Evolutionary conservation across 2,329 filamentous ascomycete species (phyloP).

Genomic region (Atkinsonella texensis): DNA sequence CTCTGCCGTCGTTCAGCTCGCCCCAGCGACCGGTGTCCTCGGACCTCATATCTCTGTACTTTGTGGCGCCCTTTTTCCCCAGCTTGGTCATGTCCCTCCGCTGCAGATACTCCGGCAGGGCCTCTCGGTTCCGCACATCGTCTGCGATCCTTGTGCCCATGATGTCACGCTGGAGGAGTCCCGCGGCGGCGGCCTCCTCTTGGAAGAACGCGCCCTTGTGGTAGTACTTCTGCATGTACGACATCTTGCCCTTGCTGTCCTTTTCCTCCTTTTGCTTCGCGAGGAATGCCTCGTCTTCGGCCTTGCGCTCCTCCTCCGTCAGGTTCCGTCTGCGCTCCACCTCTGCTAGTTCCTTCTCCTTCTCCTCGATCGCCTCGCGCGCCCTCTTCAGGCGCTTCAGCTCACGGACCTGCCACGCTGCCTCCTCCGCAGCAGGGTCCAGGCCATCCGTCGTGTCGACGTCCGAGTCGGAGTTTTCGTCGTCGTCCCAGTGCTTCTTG

Average conservation of each 20-base stretch:
- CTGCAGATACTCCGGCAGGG: slow-evolving; percentile 84
- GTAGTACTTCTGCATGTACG: slow-evolving; percentile 90
- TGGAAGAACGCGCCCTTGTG: slow-evolving; percentile 96
- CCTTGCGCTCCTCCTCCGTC: slow-evolving; percentile 71
- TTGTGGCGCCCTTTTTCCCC: slow-evolving; percentile 81
- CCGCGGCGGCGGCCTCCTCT: slow-evolving; percentile 63
- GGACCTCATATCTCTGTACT: slow-evolving; percentile 74
- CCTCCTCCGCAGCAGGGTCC: slow-evolving; percentile 78
- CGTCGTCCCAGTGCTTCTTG: slow-evolving; percentile 80
- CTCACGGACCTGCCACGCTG: slow-evolving; percentile 90
- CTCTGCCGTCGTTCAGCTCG: slow-evolving; percentile 39
- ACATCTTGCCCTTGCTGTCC: slow-evolving; percentile 65
- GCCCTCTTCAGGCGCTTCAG: slow-evolving; percentile 80
- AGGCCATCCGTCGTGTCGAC: slow-evolving; percentile 83
- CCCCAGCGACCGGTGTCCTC: slow-evolving; percentile 92
- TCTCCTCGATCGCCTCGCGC: slow-evolving; percentile 69
- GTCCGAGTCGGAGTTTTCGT: slow-evolving; percentile 56
- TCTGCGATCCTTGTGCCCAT: slow-evolving; percentile 78
- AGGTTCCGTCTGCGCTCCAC: slow-evolving; percentile 79
- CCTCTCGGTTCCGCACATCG: slow-evolving; percentile 68
- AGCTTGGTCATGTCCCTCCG: slow-evolving; percentile 88
- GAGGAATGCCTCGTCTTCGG: slow-evolving; percentile 71
- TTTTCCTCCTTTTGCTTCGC: slow-evolving; percentile 71
- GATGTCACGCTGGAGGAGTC: slow-evolving; percentile 68
- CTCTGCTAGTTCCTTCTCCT: slow-evolving; percentile 78